These are phyloP conservation scores for Phytophthora capsici DNA, from an alignment of 352 stramenopile genomes.

Conservation along the genomic window DNA sequence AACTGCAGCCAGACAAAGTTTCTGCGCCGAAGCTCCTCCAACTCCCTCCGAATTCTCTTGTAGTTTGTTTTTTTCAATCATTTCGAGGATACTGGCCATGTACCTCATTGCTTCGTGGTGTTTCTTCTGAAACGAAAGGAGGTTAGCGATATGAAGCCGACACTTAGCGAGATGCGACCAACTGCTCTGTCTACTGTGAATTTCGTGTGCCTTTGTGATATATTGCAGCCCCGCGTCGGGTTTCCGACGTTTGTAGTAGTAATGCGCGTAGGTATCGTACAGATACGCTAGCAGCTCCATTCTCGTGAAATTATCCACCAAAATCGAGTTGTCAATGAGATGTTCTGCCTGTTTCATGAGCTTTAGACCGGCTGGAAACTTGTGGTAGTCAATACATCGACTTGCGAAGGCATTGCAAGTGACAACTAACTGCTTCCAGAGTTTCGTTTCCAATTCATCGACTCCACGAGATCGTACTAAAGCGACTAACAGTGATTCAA, in stretches of 20 bases:
- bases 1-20: slow-evolving; percentile 90
- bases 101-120: slow-evolving; percentile 82
- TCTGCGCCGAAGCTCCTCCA: slow-evolving; percentile 76
- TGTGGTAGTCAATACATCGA: slow-evolving; percentile 83
- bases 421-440: slow-evolving; percentile 93
- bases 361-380: slow-evolving; percentile 78
- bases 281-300: slow-evolving; percentile 84
- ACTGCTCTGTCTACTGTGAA: slow-evolving; percentile 74
- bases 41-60: slow-evolving; percentile 49
- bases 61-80: slow-evolving; percentile 91
- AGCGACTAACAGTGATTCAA: slow-evolving; percentile 79
- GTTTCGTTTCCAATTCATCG: slow-evolving; percentile 63
- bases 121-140: slow-evolving; percentile 79
- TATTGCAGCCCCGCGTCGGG: slow-evolving; percentile 85
- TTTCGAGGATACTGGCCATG: slow-evolving; percentile 84
- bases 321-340: slow-evolving; percentile 79
- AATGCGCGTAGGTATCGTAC: slow-evolving; percentile 90
- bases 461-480: slow-evolving; percentile 65
- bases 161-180: slow-evolving; percentile 92
- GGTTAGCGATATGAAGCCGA: slow-evolving; percentile 81
- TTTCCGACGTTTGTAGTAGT: slow-evolving; percentile 90
- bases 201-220: slow-evolving; percentile 84
- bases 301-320: slow-evolving; percentile 53
- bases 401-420: slow-evolving; percentile 90
- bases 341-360: slow-evolving; percentile 85